Evolutionary conservation across 164 flowering plant genomes (phyloP), one percentile per base, ranked within the genome.

Genomic region (Santalum album): DNA sequence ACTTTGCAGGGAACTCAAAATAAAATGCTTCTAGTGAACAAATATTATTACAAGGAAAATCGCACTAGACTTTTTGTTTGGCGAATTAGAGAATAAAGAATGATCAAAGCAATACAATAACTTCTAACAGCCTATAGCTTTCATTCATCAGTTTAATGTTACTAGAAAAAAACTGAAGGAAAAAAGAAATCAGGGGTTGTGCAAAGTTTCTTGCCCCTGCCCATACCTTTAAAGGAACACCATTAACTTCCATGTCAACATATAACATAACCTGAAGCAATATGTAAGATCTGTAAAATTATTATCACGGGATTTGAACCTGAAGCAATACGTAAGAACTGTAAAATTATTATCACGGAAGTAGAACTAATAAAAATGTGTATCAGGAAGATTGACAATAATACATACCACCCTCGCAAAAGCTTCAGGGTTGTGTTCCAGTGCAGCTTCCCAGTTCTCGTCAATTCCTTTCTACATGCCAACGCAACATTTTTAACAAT

Each of bases 181-280:
- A 55, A 11, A n/a, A 52, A 9, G 24, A 15, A 24, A 53, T 17
- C 9, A 43, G 18, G 7, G 18, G 14, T 38, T 11, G 17, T 11
- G 17, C 2, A 32, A n/a, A 53, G 27, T 3, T 43, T 27, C 23
- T 36, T 52, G 52, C 43, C 17, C 12, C 24, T 16, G 57, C 47
- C 32, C 49, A 38, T 83, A 89, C 99, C 97, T 92, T 92, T 53
- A 92, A 52, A 29, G 99, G 87, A 40, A 85, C 77, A 19, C 97
- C 96, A 76, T 92, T 92, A 48, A 92, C 99, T 69, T 92, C 99
- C 97, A 92, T 92, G 68, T 92, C 97, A 35, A 89, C 97, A 57
- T 89, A 92, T 71, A 92, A 64, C 99, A 92, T 92, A 21, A 92
- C 86, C 99, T 92, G 79, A 45, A 67, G 39, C 58, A 25, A 49